These are phyloP conservation scores for Platanthera zijinensis DNA, from an alignment of 106 monocot genomes.

Conservation along the genomic window DNA sequence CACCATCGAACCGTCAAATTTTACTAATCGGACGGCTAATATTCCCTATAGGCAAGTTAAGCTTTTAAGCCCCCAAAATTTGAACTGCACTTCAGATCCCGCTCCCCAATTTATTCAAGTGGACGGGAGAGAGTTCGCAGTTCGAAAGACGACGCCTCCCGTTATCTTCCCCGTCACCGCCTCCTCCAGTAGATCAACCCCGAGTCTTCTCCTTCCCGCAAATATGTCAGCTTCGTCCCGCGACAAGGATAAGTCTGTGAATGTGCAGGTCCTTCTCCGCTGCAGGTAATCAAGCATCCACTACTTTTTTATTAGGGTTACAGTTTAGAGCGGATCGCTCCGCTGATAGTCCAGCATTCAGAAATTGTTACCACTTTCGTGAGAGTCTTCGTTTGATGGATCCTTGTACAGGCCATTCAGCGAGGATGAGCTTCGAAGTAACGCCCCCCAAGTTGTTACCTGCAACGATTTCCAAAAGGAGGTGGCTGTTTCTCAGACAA, in stretches of 20 bases:
- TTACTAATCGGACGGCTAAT: neutral
- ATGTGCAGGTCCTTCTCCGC: constrained; percentile 96
- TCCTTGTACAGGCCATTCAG: constrained; percentile 62
- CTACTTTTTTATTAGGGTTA: constrained; percentile 6
- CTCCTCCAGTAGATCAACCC: neutral
- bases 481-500: constrained; percentile 71
- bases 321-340: constrained; percentile 9
- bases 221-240: constrained; percentile 25
- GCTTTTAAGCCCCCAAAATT: neutral
- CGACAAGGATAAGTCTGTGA: constrained; percentile 90
- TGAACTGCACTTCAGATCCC: constrained; percentile 4
- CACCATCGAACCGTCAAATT: neutral
- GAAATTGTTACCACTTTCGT: neutral
- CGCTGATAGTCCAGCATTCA: neutral
- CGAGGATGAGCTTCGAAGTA: constrained; percentile 76
- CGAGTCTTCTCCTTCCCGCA: neutral
- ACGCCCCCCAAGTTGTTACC: constrained; percentile 89
- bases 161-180: neutral
- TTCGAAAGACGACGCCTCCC: neutral
- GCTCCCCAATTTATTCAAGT: constrained; percentile 5
- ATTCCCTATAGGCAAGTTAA: neutral
- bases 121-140: neutral
- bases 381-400: neutral
- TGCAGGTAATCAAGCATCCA: constrained; percentile 55
- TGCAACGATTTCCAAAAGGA: constrained; percentile 91